Evolutionary conservation across 2,329 filamentous ascomycete species (phyloP), one percentile per base, ranked within the genome.

Genomic region (Colletotrichum magnum): DNA sequence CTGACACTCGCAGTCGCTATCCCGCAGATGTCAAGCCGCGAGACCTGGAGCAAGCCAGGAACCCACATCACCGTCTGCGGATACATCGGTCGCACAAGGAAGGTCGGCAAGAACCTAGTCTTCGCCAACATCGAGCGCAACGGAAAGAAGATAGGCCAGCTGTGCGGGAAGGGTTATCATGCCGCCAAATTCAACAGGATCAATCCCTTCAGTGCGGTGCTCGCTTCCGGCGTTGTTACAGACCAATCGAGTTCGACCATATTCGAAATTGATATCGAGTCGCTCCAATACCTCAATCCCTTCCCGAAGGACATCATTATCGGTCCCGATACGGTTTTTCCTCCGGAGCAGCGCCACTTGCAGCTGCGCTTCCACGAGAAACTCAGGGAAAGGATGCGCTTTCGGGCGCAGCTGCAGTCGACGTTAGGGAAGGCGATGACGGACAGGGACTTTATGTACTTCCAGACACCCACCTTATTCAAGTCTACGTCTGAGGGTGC

Each of bases 401-500:
- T 95, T 72, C 89, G 97, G n/a, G 86, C 89, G 26, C 83, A 85
- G 72, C 85, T 92, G 4, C 84, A 81, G 45, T 84, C 83, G 5
- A 84, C 85, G 67, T 80, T 85, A 39, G 89, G 85, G 71, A 85
- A 86, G 53, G 76, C 84, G 9, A 84, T 94, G 39, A 83, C 86
- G 16, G 78, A 84, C 5, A 84, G 86, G 28, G 86, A 85, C 1
- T 95, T 95, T 75, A 84, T 88, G 13, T 93, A 98, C 73, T 88
- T 98, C 39, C 96, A 99, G 78, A 99, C 96, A 0, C 96, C 96
- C 0, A 83, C 98, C 4, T 86, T 99, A 0, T 99, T 99, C 88
- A 99, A 98, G 79, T 98, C 96, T 0, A 99, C 96, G 0, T 94
- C 96, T 0, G 96, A 99, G 82, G 96, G 96, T 0, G 97, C 96